Evolutionary conservation across 352 stramenopile species (phyloP), one percentile per base, ranked within the genome.

Genomic region (Phytophthora crassamura): DNA sequence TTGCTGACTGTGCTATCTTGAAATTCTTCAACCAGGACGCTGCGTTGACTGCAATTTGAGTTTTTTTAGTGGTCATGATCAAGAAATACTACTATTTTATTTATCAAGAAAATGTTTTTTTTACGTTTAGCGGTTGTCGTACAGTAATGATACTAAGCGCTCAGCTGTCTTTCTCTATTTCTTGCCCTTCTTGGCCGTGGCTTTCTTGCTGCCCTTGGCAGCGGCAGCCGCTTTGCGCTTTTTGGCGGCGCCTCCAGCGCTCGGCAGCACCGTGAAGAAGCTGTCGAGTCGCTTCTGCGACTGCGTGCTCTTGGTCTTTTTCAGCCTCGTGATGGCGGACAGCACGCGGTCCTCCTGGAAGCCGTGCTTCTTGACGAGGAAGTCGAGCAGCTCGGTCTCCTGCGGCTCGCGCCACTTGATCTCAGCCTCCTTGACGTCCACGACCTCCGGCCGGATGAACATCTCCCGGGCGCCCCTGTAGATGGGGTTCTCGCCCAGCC

Each of bases 291-390:
- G 89, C 59, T 96, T 94, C 72, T 99, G 97, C 20, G 93, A 95
- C 62, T 98, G 97, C 30, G 90, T 88, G 64, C 93, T 93, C 75
- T 98, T 95, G 12, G 95, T 97, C 67, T 98, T 98, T 78, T 98
- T 96, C 15, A 99, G 78, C 50, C 97, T 96, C 67, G 97, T 95
- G 74, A 99, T 98, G 39, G 82, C 92, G 12, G 69, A 82, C 34
- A 93, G 75, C 67, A 99, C 97, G 51, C 97, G 90, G 16, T 98
- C 90, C 14, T 88, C 76, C 71, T 97, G 97, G 82, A 99, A 99
- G 9, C 96, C 95, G 81, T 98, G 97, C 67, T 98, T 93, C 22
- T 98, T 93, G n/a, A 98, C 93, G 14, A 99, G 72, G 74, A 99
- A 99, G 8, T 87, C 88, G 8, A 86, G 81, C 22, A 99, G 82